phyloP scores from a whole-genome alignment of 768 basidiomycete species.

The Kwoniella newhampshirensis region DNA sequence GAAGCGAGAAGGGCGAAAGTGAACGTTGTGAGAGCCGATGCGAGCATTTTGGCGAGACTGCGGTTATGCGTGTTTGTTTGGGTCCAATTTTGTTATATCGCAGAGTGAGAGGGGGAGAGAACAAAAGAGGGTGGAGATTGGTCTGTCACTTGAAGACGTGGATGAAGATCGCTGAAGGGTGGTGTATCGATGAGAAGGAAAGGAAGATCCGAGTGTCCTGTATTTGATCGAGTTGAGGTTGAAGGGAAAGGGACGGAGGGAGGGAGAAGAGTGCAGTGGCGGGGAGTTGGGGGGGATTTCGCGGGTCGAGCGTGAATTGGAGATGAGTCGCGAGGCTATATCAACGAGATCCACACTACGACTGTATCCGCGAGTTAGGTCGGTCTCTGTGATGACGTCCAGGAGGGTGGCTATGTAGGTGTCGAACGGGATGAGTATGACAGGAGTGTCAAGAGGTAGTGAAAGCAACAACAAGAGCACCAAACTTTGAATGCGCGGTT shows the following conservation, averaged over 20 bases:
- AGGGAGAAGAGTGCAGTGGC: not conserved
- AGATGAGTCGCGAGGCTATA: too few relatives aligned
- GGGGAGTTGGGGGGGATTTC: not conserved
- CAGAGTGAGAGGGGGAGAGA: not conserved
- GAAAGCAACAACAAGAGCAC: not conserved
- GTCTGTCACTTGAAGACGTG: not conserved
- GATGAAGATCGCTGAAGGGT: not conserved
- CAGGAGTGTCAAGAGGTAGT: not conserved
- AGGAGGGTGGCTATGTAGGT: not conserved
- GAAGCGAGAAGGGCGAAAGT: constrained; percentile 8
- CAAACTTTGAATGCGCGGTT: too few relatives aligned
- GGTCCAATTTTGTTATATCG: not conserved
- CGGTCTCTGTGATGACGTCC: too few relatives aligned
- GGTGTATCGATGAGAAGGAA: not conserved
- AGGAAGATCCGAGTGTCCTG: too few relatives aligned
- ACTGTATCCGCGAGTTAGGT: too few relatives aligned
- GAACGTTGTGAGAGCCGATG: constrained; percentile 2
- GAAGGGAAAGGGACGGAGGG: constrained; percentile 15
- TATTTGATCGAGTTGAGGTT: too few relatives aligned
- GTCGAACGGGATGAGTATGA: not conserved
- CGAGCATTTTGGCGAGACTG: constrained; percentile 11
- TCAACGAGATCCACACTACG: too few relatives aligned
- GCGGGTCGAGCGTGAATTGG: not conserved
- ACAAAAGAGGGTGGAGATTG: not conserved
- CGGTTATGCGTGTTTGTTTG: not conserved